phyloP scores from a whole-genome alignment of 2,329 filamentous ascomycete genomes.

The Didymella sp. region DNA sequence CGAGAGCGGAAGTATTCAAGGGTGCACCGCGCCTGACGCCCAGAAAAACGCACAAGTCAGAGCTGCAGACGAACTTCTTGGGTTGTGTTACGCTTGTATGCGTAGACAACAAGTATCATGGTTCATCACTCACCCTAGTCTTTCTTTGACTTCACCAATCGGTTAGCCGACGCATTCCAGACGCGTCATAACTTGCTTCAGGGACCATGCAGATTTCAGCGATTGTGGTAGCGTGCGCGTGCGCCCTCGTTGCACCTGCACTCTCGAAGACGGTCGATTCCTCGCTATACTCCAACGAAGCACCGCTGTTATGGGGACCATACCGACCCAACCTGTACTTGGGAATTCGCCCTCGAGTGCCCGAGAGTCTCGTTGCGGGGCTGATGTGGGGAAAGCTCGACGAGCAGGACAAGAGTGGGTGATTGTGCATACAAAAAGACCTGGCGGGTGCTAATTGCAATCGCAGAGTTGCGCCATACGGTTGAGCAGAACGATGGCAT shows the following conservation, averaged over 20 bases:
- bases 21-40: constrained; percentile 12
- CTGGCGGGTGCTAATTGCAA: constrained; percentile 15
- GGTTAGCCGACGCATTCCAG: constrained; percentile 14
- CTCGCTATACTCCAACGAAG: constrained; percentile 59
- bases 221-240: constrained; percentile 24
- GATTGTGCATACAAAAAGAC: constrained; percentile 17
- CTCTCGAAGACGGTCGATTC: constrained; percentile 21
- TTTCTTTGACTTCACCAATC: constrained; percentile 5
- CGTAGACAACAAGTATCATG: constrained; percentile 8
- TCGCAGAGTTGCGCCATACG: constrained; percentile 75
- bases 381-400: constrained; percentile 90
- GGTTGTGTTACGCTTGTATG: constrained; percentile 9
- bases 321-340: constrained; percentile 95
- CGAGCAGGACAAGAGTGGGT: constrained; percentile 74
- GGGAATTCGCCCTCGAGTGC: constrained; percentile 80
- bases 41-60: constrained; percentile 1
- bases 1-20: constrained; percentile 17
- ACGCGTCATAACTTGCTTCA: constrained; percentile 15
- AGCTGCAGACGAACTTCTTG: constrained; percentile 10
- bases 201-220: constrained; percentile 29
- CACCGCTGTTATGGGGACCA: constrained; percentile 92
- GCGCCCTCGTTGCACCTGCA: constrained; percentile 23
- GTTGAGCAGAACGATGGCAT: constrained; percentile 94
- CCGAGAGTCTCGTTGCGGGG: constrained; percentile 79
- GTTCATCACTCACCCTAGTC: constrained; percentile 14